Percentiles rank a stretch among this genome's conserved stretches.
Conservation (phyloP, 805 yeast species). For the Hanseniaspora hatyaiensis region DNA sequence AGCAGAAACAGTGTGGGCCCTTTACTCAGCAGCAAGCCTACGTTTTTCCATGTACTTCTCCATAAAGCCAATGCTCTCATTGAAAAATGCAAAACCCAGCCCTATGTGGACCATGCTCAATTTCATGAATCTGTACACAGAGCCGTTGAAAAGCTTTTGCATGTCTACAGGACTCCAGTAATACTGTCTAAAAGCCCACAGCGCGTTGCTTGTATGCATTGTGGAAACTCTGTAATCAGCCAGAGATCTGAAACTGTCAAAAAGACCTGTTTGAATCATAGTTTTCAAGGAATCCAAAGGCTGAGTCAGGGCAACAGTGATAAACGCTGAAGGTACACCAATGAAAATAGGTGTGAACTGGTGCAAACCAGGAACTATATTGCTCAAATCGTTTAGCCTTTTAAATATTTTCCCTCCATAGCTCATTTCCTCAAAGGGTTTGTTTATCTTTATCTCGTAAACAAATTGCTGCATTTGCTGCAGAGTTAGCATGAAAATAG, state of each 20-base stretch:
- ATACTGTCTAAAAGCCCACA: slow-evolving; percentile 41
- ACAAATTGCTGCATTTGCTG: neutral
- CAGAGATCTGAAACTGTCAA: slow-evolving; percentile 36
- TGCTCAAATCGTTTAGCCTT: neutral
- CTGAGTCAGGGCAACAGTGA: slow-evolving; percentile 70
- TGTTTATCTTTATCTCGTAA: neutral
- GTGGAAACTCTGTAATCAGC: neutral
- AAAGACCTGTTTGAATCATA: slow-evolving; percentile 61
- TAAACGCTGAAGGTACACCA: slow-evolving; percentile 55
- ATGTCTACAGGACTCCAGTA: slow-evolving; percentile 32
- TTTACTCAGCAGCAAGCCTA: neutral
- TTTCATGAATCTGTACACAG: slow-evolving; percentile 49
- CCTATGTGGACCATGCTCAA: slow-evolving; percentile 57
- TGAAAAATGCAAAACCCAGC: slow-evolving; percentile 50
- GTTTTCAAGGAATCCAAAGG: slow-evolving; percentile 83
- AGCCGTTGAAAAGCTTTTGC: slow-evolving; percentile 36
- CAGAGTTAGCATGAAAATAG: neutral
- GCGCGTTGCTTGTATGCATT: slow-evolving; percentile 41
- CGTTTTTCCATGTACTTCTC: slow-evolving; percentile 29
- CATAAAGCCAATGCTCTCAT: slow-evolving; percentile 24
- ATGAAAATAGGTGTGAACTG: slow-evolving; percentile 23
- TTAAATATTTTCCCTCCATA: neutral
- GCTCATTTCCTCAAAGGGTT: neutral
- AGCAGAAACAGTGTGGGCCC: too few species aligned
- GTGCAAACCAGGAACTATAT: neutral